A percentile compares a stretch with the other conserved stretches of the same genome.
phyloP scores from a whole-genome alignment of 1,284 basidiomycete genomes.

The Ustanciosporium gigantosporum region DNA sequence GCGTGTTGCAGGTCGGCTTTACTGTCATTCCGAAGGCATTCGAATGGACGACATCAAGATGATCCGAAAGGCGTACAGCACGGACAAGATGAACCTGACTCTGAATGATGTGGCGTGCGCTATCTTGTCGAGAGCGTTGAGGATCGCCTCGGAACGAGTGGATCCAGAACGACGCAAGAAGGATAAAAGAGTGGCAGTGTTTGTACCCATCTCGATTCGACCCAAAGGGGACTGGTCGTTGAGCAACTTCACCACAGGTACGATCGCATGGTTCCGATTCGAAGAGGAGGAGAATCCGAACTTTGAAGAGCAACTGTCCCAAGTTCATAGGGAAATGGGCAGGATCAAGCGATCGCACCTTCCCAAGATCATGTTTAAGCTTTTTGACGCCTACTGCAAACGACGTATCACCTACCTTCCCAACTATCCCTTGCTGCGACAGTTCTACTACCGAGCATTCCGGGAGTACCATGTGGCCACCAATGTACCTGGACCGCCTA shows the following conservation, averaged over 20 bases:
- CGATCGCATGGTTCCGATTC: conserved; percentile 56
- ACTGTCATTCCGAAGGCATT: conserved; percentile 57
- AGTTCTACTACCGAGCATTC: conserved; percentile 56
- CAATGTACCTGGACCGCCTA: conserved; percentile 57
- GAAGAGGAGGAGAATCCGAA: conserved; percentile 39
- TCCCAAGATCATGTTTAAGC: conserved; percentile 53
- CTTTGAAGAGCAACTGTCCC: conserved; percentile 43
- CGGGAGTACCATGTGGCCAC: conserved; percentile 58
- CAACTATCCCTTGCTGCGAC: conserved; percentile 49
- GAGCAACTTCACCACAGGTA: conserved; percentile 56
- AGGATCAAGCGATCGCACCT: conserved; percentile 54
- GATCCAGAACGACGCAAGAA: conserved; percentile 30
- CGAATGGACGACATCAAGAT: conserved; percentile 56
- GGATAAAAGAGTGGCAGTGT: conserved; percentile 58
- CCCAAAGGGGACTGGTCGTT: conserved; percentile 56
- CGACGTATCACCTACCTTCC: conserved; percentile 49
- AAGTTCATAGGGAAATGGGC: conserved; percentile 57
- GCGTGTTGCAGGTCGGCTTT: conserved; percentile 42
- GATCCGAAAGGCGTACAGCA: conserved; percentile 56
- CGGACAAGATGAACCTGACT: conserved; percentile 44
- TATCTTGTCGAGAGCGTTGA: conserved; percentile 53
- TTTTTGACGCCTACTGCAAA: conserved; percentile 38
- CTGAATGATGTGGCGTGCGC: conserved; percentile 59
- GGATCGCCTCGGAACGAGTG: conserved; percentile 50
- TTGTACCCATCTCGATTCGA: conserved; percentile 56